Conservation (phyloP, 2,329 filamentous ascomycete genomes). For the Trichoderma harzianum region DNA sequence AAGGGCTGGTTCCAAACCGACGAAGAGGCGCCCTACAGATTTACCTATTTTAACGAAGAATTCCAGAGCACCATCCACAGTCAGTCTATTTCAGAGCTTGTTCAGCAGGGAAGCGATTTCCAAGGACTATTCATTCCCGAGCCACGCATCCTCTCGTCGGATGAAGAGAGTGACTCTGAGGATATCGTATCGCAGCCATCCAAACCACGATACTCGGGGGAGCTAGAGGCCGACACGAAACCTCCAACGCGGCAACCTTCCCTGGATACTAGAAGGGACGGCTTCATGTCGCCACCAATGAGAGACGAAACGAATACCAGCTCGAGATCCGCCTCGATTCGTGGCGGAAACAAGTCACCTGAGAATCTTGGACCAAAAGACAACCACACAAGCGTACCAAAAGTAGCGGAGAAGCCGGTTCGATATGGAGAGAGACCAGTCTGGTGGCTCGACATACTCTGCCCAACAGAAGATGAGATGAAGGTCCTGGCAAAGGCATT, state of each 20-base stretch:
- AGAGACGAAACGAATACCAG: constrained; percentile 18
- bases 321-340: constrained; percentile 37
- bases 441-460: constrained; percentile 94
- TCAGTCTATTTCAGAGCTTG: constrained; percentile 87
- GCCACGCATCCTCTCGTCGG: constrained; percentile 69
- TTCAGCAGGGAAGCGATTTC: constrained; percentile 82
- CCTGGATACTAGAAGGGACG: constrained; percentile 31
- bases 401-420: constrained; percentile 42
- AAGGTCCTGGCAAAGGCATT: constrained; percentile 88
- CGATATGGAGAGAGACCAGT: constrained; percentile 79
- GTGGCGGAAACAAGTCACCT: constrained; percentile 41
- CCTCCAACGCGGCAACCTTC: constrained; percentile 46
- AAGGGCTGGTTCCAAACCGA: constrained; percentile 81
- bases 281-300: constrained; percentile 31
- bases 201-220: constrained; percentile 26
- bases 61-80: constrained; percentile 95
- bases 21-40: constrained; percentile 88
- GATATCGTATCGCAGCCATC: constrained; percentile 28
- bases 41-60: constrained; percentile 98
- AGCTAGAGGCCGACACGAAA: constrained; percentile 40
- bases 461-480: constrained; percentile 93
- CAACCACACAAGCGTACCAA: constrained; percentile 21
- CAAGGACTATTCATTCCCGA: constrained; percentile 88
- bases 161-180: constrained; percentile 63
- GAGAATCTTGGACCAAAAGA: constrained; percentile 24